Evolutionary conservation across 1,284 basidiomycete genomes (phyloP), one percentile per base, ranked within the genome.

Genomic region (Sanghuangporus weigelae): DNA sequence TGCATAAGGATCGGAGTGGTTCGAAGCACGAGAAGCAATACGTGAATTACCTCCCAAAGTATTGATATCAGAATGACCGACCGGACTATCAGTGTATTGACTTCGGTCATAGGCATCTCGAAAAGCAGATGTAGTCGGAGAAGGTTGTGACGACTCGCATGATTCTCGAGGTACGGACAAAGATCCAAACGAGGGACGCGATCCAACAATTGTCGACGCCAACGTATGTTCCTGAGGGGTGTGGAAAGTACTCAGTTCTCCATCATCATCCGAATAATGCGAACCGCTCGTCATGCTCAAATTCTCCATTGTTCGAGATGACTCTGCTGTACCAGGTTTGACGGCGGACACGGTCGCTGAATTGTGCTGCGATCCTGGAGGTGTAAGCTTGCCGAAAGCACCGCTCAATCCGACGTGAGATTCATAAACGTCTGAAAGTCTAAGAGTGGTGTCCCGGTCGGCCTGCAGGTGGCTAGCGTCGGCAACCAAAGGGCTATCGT

Each of bases 51-150:
- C 55, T 8, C 59, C 57, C n/a, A 60, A 60, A 23, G 61, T 63
- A 31, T 61, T 66, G 16, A 38, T 57, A 31, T 59, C 59, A 14
- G 62, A 66, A 65, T 57, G 67, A 57, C 21, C 66, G 11, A 56
- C 49, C 4, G 26, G 49, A 36, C 55, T 59, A 12, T 42, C 64
- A 48, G 40, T 23, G 38, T 68, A 69, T 70, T 73, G 70, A 67
- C 72, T 67, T 42, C 71, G 73, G 62, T 76, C 77, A 26, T 83
- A 71, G 7, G 79, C 81, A 67, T 89, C 87, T 38, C 84, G 82
- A 74, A 91, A 90, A 12, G 85, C 86, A 26, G 88, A 90, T 14
- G 80, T 83, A 0, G 88, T 87, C 0, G 89, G 60, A 44, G 88
- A 90, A 3, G 81, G 75, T 57, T 77, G 75, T 14, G 78, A 77